Evolutionary conservation across 176 grass and related monocot species (phyloP), one percentile per base, ranked within the genome.

Genomic region (Eragrostis nindensis): DNA sequence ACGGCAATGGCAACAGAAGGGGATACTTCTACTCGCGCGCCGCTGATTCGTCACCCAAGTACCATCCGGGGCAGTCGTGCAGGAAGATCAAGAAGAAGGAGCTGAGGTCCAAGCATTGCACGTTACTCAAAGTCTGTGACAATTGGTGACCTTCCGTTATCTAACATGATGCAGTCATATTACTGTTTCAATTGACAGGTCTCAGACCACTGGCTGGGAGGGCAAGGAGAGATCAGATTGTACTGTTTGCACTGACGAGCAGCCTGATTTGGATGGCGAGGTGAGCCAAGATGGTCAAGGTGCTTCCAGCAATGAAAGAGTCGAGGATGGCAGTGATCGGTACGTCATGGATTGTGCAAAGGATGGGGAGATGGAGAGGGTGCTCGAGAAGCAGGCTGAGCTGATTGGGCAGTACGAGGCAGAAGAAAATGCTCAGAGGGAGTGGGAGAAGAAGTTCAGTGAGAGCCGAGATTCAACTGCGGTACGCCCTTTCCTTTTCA

Each of bases 351-450:
- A 69, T 18, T 74, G 79, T 82, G 84, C 39, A 46, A 93, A 89
- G 14, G 90, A 82, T 21, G 76, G 83, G 73, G 90, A 91, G 75
- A 99, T 99, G 96, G 92, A 99, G 78, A 89, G 88, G 74, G 84
- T 91, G 29, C 84, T 99, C 21, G 92, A 95, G 83, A 92, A 93
- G 68, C 96, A 95, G 72, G 92, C 90, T 11, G 88, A 91, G 55
- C 75, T 99, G 27, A 95, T 99, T 57, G 96, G 78, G 27, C 92
- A 84, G 82, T 99, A 84, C 32, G 68, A 93, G 74, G 88, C 88
- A 9, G 68, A 99, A 78, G 96, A 99, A 85, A 84, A 99, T 79
- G 96, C 92, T 70, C 96, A 99, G 75, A 93, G 89, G 84, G 96
- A 95, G 79, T 99, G 96, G 96, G 96, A 99, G 74, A 90, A 88